Conservation (phyloP, 139 green algal species). For the Closterium sp. region DNA sequence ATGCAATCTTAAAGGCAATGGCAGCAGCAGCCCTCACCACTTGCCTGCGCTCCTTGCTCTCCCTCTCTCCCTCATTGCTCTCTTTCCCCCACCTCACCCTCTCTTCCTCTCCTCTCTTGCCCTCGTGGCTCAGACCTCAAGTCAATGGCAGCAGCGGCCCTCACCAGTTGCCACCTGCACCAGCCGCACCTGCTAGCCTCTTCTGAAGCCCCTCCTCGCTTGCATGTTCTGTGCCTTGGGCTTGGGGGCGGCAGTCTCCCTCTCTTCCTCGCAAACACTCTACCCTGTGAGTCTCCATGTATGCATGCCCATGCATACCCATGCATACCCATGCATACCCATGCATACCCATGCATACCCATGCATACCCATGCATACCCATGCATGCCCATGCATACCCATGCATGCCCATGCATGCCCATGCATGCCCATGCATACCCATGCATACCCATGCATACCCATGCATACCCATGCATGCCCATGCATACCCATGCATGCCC, state of each 20-base stretch:
- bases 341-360: neutral
- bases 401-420: neutral
- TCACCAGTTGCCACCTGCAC: neutral
- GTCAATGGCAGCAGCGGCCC: conserved; percentile 48
- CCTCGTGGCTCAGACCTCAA: conserved; percentile 45
- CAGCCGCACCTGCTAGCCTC: conserved; percentile 16
- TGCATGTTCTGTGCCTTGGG: conserved; percentile 38
- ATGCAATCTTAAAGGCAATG: too few relatives aligned
- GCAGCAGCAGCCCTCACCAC: too few relatives aligned
- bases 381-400: neutral
- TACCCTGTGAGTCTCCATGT: conserved; percentile 15
- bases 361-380: neutral
- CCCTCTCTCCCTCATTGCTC: neutral
- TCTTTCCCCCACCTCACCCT: neutral
- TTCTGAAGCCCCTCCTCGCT: neutral
- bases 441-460: too few relatives aligned
- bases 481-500: too few relatives aligned
- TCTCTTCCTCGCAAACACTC: conserved; percentile 62
- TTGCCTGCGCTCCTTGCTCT: too few relatives aligned
- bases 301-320: neutral
- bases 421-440: neutral
- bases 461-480: too few relatives aligned
- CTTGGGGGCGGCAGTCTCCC: conserved; percentile 64
- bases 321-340: neutral
- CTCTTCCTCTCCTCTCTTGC: neutral